Conservation (phyloP, 1,284 basidiomycete genomes). For the Cutaneotrichosporon sp. region DNA sequence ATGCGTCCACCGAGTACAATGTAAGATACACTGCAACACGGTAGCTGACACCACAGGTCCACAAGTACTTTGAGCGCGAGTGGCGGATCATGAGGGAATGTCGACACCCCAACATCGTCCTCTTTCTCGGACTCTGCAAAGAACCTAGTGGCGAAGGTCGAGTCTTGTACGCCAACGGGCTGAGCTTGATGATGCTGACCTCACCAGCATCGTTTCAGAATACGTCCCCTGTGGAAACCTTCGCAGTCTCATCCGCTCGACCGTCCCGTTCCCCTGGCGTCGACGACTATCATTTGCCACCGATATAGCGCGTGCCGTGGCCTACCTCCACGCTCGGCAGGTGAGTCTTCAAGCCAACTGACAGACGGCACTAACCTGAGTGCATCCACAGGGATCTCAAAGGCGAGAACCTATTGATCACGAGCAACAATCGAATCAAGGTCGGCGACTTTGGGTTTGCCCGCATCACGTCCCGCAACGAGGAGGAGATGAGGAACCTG, state of each 20-base stretch:
- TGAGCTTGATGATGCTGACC: neutral
- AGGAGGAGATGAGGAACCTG: conserved; percentile 84
- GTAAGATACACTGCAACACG: conserved; percentile 46
- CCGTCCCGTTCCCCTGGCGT: conserved; percentile 79
- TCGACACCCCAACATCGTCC: conserved; percentile 88
- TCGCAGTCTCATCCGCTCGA: conserved; percentile 77
- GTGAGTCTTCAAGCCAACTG: conserved; percentile 31
- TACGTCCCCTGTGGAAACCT: conserved; percentile 75
- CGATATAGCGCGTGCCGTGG: conserved; percentile 90
- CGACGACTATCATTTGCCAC: conserved; percentile 90
- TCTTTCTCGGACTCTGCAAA: conserved; percentile 89
- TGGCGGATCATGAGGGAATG: conserved; percentile 91
- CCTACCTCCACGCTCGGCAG: conserved; percentile 92
- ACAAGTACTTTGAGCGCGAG: conserved; percentile 97
- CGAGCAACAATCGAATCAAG: conserved; percentile 89
- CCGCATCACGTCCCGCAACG: conserved; percentile 80
- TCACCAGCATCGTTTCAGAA: conserved; percentile 71
- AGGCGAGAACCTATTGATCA: conserved; percentile 94
- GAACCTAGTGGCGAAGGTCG: conserved; percentile 78
- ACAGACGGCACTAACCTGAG: conserved; percentile 29
- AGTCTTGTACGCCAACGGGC: conserved; percentile 63
- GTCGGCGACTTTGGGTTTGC: conserved; percentile 93
- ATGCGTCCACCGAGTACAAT: conserved; percentile 85
- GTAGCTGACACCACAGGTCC: conserved; percentile 56
- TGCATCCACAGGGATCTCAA: conserved; percentile 78